These are phyloP conservation scores for Dactylorhiza incarnata DNA, from an alignment of 106 monocot species.

Conservation along the genomic window DNA sequence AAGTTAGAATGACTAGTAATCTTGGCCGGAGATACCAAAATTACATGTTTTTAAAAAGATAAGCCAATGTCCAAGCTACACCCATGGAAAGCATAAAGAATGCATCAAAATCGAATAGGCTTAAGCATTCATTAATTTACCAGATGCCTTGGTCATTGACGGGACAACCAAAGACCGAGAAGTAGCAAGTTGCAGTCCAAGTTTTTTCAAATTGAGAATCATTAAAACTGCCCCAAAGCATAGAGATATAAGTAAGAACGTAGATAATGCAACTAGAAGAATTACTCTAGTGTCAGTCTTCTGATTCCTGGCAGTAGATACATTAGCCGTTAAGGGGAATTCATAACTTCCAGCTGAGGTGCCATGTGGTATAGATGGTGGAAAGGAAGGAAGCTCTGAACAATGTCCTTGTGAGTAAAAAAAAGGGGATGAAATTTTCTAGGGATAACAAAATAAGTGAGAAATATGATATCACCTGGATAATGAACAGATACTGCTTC, in stretches of 20 bases:
- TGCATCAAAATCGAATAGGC: slow-evolving; percentile 1
- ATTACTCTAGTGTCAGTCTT: slow-evolving; percentile 68
- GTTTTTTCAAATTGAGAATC: slow-evolving; percentile 36
- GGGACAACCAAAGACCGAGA: slow-evolving; percentile 19
- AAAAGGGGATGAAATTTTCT: slow-evolving; percentile 2
- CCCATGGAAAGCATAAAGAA: neutral
- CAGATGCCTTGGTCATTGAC: slow-evolving; percentile 50
- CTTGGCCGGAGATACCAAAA: neutral
- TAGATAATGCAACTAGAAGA: slow-evolving; percentile 43
- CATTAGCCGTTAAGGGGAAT: slow-evolving; percentile 59
- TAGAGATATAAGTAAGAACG: slow-evolving; percentile 34
- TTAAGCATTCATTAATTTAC: slow-evolving; percentile 29
- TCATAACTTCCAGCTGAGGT: slow-evolving; percentile 21
- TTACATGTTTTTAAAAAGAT: neutral
- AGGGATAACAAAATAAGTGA: neutral
- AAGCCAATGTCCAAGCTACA: neutral
- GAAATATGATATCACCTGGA: slow-evolving; percentile 46
- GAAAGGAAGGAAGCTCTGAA: slow-evolving; percentile 70
- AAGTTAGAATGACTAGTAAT: neutral
- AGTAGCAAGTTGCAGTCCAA: slow-evolving; percentile 17
- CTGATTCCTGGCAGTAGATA: slow-evolving; percentile 25
- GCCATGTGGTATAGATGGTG: slow-evolving; percentile 24
- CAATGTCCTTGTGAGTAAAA: neutral
- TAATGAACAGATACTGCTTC: slow-evolving; percentile 63
- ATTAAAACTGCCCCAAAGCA: slow-evolving; percentile 28